Evolutionary conservation across 495 filamentous ascomycete species (phyloP), one percentile per base, ranked within the genome.

Genomic region (Saxophila tyrrhenica): DNA sequence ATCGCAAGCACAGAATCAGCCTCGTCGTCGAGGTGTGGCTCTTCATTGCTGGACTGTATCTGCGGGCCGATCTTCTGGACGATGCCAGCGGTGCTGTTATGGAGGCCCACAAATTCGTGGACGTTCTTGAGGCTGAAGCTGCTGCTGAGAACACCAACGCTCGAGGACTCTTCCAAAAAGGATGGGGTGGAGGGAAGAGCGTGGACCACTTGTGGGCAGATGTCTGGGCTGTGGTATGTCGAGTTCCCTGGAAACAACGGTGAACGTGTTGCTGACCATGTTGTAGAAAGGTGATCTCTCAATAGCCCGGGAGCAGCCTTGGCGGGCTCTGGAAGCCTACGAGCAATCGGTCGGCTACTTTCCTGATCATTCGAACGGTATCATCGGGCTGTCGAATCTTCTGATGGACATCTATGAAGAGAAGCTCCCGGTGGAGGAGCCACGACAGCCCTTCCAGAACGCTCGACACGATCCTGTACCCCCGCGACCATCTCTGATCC

Each of bases 21-120:
- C 84, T 60, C 20, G 75, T 95, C 5, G 73, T 85, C n/a, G 81
- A 80, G 51, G 80, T 94, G 21, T 98, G 92, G 92, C 75, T 95
- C 13, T 82, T 89, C 55, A 89, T 95, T 46, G 82, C 87, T 2
- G 83, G 83, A 0, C 79, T 96, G 50, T 97, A 98, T 62, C 80
- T 89, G 22, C 79, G 87, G 44, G 87, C 90, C 11, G 80, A 75
- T 1, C 79, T 90, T 66, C 78, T 79, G 39, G 80, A 85, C 1
- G 89, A 97, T 65, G 84, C 86, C 1, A 74, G 76, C 39, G 84
- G 81, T 47, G 87, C 92, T 1, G 80, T 87, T 41, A 75, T 80
- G 25, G 92, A 97, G 69, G 92, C 91, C n/a, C 68, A 71, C 35
- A 85, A 80, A 58, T 74, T 91, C 20, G 78, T 83, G 3, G 70